Evolutionary conservation across 2,329 filamentous ascomycete genomes (phyloP).

Genomic region (Leptodontidium sp.): DNA sequence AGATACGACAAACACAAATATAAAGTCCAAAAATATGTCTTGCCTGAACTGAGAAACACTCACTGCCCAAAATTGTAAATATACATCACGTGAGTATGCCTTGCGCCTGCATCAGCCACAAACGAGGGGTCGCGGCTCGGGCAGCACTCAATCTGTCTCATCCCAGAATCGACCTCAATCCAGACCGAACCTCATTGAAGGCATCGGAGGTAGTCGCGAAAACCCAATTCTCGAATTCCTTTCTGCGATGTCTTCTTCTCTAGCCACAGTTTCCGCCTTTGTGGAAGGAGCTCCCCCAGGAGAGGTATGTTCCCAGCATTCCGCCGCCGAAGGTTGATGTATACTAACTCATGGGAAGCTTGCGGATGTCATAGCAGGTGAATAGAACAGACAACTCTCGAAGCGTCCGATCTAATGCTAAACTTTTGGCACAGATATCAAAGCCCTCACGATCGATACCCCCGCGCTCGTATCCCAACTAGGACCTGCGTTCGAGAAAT

Average conservation of each 20-base stretch:
- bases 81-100: not conserved
- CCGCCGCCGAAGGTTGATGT: not conserved
- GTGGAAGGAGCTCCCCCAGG: conserved; percentile 94
- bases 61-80: too few species aligned
- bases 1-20: too few species aligned
- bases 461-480: conserved; percentile 75
- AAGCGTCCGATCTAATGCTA: conserved; percentile 23
- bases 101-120: conserved; percentile 17
- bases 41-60: too few species aligned
- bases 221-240: not conserved
- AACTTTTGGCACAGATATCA: conserved; percentile 74
- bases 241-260: conserved; percentile 48
- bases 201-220: not conserved
- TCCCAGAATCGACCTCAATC: conserved; percentile 14
- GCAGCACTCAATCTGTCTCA: conserved; percentile 13
- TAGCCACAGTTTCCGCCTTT: conserved; percentile 80
- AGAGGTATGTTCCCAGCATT: conserved; percentile 71
- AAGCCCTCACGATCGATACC: conserved; percentile 77
- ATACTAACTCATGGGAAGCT: conserved; percentile 63
- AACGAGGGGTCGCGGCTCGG: conserved; percentile 17
- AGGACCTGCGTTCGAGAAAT: conserved; percentile 85
- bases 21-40: too few species aligned
- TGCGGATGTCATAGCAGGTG: conserved; percentile 87
- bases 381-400: conserved; percentile 30
- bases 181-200: conserved; percentile 7